phyloP scores from a whole-genome alignment of 176 grass and related monocot genomes.

The Oryza meyeriana region DNA sequence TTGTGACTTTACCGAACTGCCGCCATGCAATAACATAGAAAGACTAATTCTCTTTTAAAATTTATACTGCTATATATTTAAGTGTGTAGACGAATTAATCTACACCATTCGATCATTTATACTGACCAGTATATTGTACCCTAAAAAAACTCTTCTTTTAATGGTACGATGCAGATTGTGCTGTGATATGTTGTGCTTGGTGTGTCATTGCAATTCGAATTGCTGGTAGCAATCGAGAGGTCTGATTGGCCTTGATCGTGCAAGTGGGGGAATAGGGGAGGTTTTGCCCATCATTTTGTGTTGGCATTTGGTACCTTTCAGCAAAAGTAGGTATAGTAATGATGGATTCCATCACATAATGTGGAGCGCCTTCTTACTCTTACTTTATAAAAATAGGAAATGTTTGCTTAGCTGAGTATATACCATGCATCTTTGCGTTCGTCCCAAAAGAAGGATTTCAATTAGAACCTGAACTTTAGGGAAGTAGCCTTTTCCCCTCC shows the following conservation, averaged over 20 bases:
- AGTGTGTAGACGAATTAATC: too few relatives aligned
- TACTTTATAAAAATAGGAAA: not conserved
- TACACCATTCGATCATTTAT: too few relatives aligned
- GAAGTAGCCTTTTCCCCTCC: not conserved
- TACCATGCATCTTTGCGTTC: constrained; percentile 15
- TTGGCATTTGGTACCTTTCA: not conserved
- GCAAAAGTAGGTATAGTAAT: constrained; percentile 11
- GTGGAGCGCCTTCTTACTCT: not conserved
- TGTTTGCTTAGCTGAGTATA: constrained; percentile 11
- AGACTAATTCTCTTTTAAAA: too few relatives aligned
- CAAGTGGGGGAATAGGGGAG: not conserved
- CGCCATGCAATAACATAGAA: too few relatives aligned
- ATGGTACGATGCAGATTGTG: not conserved
- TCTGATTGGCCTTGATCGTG: not conserved
- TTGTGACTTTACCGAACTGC: too few relatives aligned
- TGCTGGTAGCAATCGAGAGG: not conserved
- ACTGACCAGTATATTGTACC: too few relatives aligned
- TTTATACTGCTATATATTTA: too few relatives aligned
- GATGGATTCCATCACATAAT: constrained; percentile 20
- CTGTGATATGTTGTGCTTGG: not conserved
- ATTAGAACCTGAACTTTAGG: not conserved
- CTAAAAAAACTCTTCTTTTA: too few relatives aligned
- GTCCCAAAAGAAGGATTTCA: not conserved
- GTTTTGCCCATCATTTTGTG: not conserved
- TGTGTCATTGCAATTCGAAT: not conserved